phyloP scores from a whole-genome alignment of 495 filamentous ascomycete genomes.

The Letharia columbiana region DNA sequence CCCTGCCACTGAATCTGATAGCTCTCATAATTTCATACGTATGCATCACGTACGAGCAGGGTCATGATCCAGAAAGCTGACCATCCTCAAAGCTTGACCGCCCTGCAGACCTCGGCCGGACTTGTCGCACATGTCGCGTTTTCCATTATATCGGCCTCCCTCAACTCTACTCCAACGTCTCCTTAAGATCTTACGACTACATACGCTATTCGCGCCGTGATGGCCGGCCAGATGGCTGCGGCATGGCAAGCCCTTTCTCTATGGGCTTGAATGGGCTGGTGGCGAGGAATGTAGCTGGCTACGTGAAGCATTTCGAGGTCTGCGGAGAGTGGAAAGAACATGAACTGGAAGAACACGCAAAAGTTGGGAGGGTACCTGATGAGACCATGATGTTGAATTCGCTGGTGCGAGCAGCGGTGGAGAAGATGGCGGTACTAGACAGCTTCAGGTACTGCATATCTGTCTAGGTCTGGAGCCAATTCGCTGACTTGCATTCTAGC shows the following conservation, averaged over 20 bases:
- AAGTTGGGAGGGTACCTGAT: constrained; percentile 51
- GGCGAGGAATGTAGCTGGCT: constrained; percentile 43
- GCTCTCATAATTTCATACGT: constrained; percentile 48
- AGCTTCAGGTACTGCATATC: constrained; percentile 37
- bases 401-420: constrained; percentile 48
- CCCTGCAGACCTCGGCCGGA: constrained; percentile 46
- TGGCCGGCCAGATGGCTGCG: constrained; percentile 52
- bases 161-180: constrained; percentile 49
- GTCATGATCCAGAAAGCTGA: constrained; percentile 10
- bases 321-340: constrained; percentile 51
- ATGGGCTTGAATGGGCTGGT: constrained; percentile 56
- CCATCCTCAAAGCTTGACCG: constrained; percentile 40
- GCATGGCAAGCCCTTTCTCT: constrained; percentile 52
- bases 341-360: constrained; percentile 49
- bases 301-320: constrained; percentile 46
- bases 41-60: constrained; percentile 17
- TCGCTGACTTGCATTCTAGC: constrained; percentile 25
- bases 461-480: background rate
- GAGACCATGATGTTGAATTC: constrained; percentile 57
- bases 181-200: constrained; percentile 49
- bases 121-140: constrained; percentile 53
- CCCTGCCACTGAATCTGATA: constrained; percentile 52
- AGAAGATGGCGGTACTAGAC: constrained; percentile 48
- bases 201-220: constrained; percentile 46
- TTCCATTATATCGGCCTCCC: constrained; percentile 59